Percentiles rank a stretch among this genome's conserved stretches.
These are phyloP conservation scores for Cadophora luteo-olivacea DNA, from an alignment of 2,329 filamentous ascomycete species.

Conservation along the genomic window DNA sequence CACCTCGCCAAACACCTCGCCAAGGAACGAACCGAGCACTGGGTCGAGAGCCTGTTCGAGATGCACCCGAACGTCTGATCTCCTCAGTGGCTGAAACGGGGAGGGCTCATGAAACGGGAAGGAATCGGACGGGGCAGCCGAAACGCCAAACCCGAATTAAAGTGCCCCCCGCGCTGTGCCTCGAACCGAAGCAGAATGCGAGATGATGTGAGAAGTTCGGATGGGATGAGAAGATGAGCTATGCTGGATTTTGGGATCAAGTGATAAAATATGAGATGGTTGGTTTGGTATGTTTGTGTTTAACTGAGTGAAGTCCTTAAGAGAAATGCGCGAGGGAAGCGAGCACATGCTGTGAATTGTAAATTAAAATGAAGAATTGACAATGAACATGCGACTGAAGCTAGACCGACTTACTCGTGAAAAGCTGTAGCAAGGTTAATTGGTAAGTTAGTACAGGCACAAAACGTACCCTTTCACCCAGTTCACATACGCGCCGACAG, in stretches of 20 bases:
- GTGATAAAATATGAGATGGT: not conserved
- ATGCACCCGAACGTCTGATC: slow-evolving; percentile 16
- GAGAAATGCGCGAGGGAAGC: not conserved
- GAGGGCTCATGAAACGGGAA: not conserved
- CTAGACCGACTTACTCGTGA: not conserved
- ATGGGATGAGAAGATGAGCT: not conserved
- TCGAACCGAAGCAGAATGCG: not conserved
- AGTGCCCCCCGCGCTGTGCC: not conserved
- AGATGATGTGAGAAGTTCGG: not conserved
- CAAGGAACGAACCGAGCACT: slow-evolving; percentile 7
- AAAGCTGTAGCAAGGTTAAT: not conserved
- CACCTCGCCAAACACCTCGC: not conserved
- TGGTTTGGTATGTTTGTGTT: not conserved
- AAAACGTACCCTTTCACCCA: not conserved
- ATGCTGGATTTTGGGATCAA: not conserved
- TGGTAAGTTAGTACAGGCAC: not conserved
- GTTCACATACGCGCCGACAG: not conserved
- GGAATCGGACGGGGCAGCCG: slow-evolving; percentile 6
- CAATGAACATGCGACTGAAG: not conserved
- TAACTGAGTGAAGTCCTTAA: not conserved
- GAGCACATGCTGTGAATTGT: not conserved
- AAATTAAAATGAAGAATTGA: not conserved
- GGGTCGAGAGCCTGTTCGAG: slow-evolving; percentile 15
- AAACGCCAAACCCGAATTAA: not conserved
- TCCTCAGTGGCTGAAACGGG: slow-evolving; percentile 10